Conservation (phyloP, 2,329 filamentous ascomycete genomes). For the Colletotrichum trifolii region DNA sequence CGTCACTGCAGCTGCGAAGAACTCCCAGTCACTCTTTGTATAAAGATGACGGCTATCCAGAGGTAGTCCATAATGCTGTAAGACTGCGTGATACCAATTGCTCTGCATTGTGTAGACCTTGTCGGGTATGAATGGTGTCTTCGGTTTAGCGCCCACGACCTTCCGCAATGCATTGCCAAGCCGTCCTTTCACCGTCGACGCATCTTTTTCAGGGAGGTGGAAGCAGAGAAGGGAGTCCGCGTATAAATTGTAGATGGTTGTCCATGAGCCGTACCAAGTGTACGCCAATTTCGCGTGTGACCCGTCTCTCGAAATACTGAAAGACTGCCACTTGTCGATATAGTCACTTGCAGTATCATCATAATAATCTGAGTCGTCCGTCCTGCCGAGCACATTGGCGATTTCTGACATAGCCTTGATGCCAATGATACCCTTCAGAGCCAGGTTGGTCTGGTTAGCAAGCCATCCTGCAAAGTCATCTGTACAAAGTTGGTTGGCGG, state of each 20-base stretch:
- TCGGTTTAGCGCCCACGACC: slow-evolving; percentile 40
- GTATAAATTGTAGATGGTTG: slow-evolving; percentile 82
- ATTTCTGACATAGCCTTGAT: slow-evolving; percentile 82
- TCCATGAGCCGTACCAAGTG: slow-evolving; percentile 85
- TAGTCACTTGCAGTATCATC: slow-evolving; percentile 73
- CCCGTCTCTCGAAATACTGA: slow-evolving; percentile 75
- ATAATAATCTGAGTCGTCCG: slow-evolving; percentile 69
- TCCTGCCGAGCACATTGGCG: slow-evolving; percentile 67
- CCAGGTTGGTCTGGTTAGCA: slow-evolving; percentile 79
- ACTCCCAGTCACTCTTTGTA: slow-evolving; percentile 92
- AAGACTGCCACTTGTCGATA: slow-evolving; percentile 77
- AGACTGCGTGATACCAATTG: slow-evolving; percentile 81
- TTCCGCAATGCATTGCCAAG: slow-evolving; percentile 35
- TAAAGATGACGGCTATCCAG: slow-evolving; percentile 86
- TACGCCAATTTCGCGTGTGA: slow-evolving; percentile 83
- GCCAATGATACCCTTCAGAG: slow-evolving; percentile 81
- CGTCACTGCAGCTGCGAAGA: slow-evolving; percentile 85
- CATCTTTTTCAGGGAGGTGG: slow-evolving; percentile 59
- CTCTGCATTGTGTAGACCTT: slow-evolving; percentile 83
- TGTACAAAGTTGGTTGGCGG: slow-evolving; percentile 78
- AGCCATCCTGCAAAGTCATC: slow-evolving; percentile 84
- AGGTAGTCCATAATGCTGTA: slow-evolving; percentile 85
- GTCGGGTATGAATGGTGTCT: slow-evolving; percentile 73
- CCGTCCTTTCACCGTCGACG: slow-evolving; percentile 27
- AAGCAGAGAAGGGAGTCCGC: slow-evolving; percentile 84